Percentiles rank a stretch among this genome's conserved stretches.
Conservation (phyloP, 805 yeast species). For the Candida nitratophila region DNA sequence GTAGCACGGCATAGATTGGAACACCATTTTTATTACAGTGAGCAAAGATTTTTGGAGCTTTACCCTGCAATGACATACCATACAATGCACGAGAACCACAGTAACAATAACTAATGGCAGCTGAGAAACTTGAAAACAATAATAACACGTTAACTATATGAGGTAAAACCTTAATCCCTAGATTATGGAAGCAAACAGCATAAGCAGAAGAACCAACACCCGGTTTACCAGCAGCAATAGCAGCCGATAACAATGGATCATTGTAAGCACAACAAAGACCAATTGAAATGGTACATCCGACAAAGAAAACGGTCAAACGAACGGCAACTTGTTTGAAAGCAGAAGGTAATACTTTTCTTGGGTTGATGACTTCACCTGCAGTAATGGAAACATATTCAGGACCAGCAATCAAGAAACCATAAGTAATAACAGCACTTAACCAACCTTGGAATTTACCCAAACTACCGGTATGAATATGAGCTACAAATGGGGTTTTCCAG, state of each 20-base stretch:
- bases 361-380: constrained; percentile 42
- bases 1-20: constrained; percentile 37
- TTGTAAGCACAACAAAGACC: constrained; percentile 38
- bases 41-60: constrained; percentile 36
- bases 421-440: constrained; percentile 33
- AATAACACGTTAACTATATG: constrained; percentile 37
- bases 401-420: constrained; percentile 39
- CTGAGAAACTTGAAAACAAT: constrained; percentile 38
- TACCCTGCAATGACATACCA: constrained; percentile 39
- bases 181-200: constrained; percentile 40
- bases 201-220: constrained; percentile 46
- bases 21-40: constrained; percentile 40
- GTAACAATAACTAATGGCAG: constrained; percentile 41
- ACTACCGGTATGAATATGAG: constrained; percentile 32
- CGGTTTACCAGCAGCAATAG: constrained; percentile 27
- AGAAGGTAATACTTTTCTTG: constrained; percentile 38
- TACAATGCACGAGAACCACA: constrained; percentile 41
- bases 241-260: constrained; percentile 29
- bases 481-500: constrained; percentile 27
- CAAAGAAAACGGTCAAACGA: constrained; percentile 36
- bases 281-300: constrained; percentile 42
- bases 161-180: constrained; percentile 35
- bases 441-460: constrained; percentile 42
- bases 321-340: constrained; percentile 41
- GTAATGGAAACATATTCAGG: constrained; percentile 43